Conservation (phyloP, 371 early-diverging fungal species). For the Parasitella parasitica region DNA sequence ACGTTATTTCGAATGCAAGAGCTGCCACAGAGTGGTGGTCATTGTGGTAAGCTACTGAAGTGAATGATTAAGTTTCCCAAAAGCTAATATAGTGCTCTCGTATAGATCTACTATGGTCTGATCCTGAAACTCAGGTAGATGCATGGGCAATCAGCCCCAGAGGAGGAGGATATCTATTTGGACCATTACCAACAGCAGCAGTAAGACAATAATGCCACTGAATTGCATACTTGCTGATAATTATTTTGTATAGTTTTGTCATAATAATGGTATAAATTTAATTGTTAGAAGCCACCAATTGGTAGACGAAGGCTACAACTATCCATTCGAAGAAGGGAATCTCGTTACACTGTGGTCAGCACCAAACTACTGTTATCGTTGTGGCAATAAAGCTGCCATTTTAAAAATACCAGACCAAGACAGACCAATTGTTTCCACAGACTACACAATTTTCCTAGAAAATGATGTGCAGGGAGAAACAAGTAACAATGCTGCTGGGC, state of each 20-base stretch:
- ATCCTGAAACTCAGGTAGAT: constrained; percentile 95
- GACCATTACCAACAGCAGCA: constrained; percentile 93
- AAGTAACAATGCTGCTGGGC: neutral
- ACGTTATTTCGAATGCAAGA: constrained; percentile 54
- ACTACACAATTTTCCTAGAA: constrained; percentile 85
- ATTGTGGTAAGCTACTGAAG: constrained; percentile 35
- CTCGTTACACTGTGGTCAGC: constrained; percentile 99
- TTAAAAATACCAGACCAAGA: constrained; percentile 83
- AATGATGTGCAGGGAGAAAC: constrained; percentile 59
- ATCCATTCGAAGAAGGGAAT: constrained; percentile 93
- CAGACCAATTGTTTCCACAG: constrained; percentile 74
- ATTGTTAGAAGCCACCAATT: constrained; percentile 97
- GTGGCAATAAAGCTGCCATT: constrained; percentile 98
- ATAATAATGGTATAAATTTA: constrained; percentile 91
- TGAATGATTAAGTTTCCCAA: neutral
- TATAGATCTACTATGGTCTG: constrained; percentile 95
- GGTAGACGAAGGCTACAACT: constrained; percentile 97
- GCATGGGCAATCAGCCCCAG: constrained; percentile 98
- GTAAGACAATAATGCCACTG: constrained; percentile 29
- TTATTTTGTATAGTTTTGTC: constrained; percentile 75
- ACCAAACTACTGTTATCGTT: constrained; percentile 99
- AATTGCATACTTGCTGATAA: neutral
- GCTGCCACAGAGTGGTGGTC: constrained; percentile 49
- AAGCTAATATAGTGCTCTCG: neutral
- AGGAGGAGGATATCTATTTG: constrained; percentile 99